Evolutionary conservation across 345 rosid genomes (phyloP).

Genomic region (Ceriops tagal): DNA sequence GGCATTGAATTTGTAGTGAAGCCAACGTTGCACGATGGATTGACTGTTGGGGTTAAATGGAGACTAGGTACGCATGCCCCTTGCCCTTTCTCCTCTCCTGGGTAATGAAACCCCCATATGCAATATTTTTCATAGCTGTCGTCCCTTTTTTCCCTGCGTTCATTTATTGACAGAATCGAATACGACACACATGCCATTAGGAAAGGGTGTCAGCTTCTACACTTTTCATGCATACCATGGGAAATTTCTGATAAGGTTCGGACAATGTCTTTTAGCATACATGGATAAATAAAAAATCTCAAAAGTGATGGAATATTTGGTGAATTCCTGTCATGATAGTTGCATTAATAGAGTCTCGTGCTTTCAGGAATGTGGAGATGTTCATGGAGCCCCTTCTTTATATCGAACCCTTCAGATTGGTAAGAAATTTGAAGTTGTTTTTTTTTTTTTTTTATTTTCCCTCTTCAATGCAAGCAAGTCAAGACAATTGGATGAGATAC

Average conservation of each 20-base stretch:
- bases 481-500: not conserved
- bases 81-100: not conserved
- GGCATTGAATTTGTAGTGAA: conserved; percentile 49
- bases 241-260: conserved; percentile 55
- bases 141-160: not conserved
- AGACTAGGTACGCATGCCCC: conserved; percentile 39
- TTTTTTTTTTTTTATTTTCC: too few relatives aligned
- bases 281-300: not conserved
- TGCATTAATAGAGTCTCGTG: not conserved
- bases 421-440: conserved; percentile 15
- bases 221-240: conserved; percentile 68
- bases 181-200: conserved; percentile 49
- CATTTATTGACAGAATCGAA: conserved; percentile 52
- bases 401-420: conserved; percentile 54
- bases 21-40: conserved; percentile 60
- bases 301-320: not conserved
- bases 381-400: conserved; percentile 69
- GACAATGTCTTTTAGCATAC: not conserved
- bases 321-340: too few relatives aligned
- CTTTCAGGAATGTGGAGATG: conserved; percentile 73
- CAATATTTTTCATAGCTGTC: not conserved
- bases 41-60: conserved; percentile 66
- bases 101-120: not conserved
- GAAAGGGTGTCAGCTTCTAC: conserved; percentile 72
- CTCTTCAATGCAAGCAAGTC: too few relatives aligned